These are phyloP conservation scores for Fallopia convolvulus DNA, from an alignment of 148 eudicot species.

Conservation along the genomic window DNA sequence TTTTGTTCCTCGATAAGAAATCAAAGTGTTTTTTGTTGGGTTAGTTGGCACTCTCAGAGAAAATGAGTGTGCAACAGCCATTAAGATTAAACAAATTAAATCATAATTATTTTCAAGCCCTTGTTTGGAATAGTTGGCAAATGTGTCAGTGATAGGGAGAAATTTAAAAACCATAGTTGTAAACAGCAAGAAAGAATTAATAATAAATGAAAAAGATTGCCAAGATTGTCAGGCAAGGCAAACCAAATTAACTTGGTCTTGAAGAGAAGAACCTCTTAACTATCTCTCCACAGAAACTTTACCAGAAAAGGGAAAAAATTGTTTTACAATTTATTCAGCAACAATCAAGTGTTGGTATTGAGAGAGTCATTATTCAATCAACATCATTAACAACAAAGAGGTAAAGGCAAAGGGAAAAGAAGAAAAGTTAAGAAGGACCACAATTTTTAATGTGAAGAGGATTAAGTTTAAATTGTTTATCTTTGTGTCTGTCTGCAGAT, in stretches of 20 bases:
- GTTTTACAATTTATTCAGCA: too few species aligned
- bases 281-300: neutral
- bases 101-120: neutral
- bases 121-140: constrained; percentile 1
- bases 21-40: constrained; percentile 7
- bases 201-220: neutral
- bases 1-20: neutral
- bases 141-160: neutral
- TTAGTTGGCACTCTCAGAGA: neutral
- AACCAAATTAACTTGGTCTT: neutral
- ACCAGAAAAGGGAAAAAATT: neutral
- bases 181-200: neutral
- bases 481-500: neutral
- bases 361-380: neutral
- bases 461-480: neutral
- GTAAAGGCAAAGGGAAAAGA: neutral
- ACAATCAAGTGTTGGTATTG: too few species aligned
- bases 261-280: constrained; percentile 3
- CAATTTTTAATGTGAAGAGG: neutral
- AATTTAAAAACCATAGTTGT: neutral
- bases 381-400: neutral
- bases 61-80: constrained; percentile 5
- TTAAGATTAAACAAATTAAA: neutral
- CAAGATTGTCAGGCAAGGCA: neutral
- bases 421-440: neutral